These are phyloP conservation scores for Porphyrellus cyaneotinctus DNA, from an alignment of 768 basidiomycete genomes.

Conservation along the genomic window DNA sequence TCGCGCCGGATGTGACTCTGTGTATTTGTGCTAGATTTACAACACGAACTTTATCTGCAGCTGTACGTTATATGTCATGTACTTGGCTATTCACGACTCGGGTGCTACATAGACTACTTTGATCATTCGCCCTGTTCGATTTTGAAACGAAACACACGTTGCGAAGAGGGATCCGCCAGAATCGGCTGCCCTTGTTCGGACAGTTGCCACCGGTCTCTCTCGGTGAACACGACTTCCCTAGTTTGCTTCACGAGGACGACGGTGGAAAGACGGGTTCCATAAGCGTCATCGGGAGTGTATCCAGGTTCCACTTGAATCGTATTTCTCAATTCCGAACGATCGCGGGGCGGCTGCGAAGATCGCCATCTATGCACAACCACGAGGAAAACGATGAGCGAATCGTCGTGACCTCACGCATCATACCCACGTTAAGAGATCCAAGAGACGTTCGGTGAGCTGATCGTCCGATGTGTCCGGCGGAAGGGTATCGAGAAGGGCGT, in stretches of 20 bases:
- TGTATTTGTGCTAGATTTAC: constrained; percentile 31
- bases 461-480: constrained; percentile 42
- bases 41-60: constrained; percentile 9
- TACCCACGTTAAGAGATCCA: constrained; percentile 68
- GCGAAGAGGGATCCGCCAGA: constrained; percentile 37
- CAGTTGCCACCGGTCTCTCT: constrained; percentile 64
- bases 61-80: constrained; percentile 35
- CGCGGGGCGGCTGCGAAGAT: constrained; percentile 38
- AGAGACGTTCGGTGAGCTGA: constrained; percentile 54
- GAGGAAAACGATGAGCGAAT: constrained; percentile 3
- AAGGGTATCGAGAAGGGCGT: constrained; percentile 37
- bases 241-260: constrained; percentile 60
- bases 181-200: constrained; percentile 36
- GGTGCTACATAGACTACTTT: constrained; percentile 17
- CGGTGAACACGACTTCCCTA: constrained; percentile 62
- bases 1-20: constrained; percentile 32
- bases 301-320: constrained; percentile 65
- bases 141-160: constrained; percentile 53
- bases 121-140: constrained; percentile 21
- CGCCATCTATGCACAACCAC: constrained; percentile 19
- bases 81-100: constrained; percentile 21
- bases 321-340: constrained; percentile 53
- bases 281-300: constrained; percentile 27
- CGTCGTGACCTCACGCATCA: background rate
- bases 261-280: constrained; percentile 73